Conservation (phyloP, 805 yeast species). For the Citeromyces nyonsensis region DNA sequence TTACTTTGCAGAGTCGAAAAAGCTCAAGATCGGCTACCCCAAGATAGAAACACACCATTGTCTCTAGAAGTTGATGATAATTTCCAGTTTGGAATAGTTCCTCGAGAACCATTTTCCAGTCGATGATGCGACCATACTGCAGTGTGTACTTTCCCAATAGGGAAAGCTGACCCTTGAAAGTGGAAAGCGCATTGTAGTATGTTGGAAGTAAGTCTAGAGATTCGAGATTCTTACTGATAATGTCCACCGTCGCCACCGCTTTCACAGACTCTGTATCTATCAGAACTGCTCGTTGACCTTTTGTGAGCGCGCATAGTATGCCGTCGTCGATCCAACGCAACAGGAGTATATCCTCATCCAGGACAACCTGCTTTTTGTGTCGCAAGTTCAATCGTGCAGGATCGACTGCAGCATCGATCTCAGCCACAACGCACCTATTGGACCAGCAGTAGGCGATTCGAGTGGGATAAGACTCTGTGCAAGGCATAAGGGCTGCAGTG, state of each 20-base stretch:
- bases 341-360: constrained; percentile 23
- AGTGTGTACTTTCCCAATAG: constrained; percentile 36
- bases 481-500: too few relatives aligned
- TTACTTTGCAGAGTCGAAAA: constrained; percentile 39
- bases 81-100: constrained; percentile 28
- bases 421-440: too few relatives aligned
- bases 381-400: too few relatives aligned
- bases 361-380: too few relatives aligned
- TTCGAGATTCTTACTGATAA: constrained; percentile 21
- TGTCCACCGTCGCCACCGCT: constrained; percentile 17
- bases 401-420: too few relatives aligned
- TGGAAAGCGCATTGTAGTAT: constrained; percentile 13
- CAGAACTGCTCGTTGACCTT: constrained; percentile 26
- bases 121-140: constrained; percentile 39
- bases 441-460: constrained; percentile 23
- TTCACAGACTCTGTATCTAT: constrained; percentile 22
- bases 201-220: constrained; percentile 1
- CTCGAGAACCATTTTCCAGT: constrained; percentile 56
- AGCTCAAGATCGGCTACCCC: constrained; percentile 33
- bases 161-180: constrained; percentile 29
- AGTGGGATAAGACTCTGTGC: constrained; percentile 31
- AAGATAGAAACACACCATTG: constrained; percentile 34
- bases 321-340: constrained; percentile 40
- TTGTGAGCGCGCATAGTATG: constrained; percentile 23
- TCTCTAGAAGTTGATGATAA: constrained; percentile 39